Evolutionary conservation across 2,329 filamentous ascomycete species (phyloP).

Genomic region (Stachybotrys echinatus): DNA sequence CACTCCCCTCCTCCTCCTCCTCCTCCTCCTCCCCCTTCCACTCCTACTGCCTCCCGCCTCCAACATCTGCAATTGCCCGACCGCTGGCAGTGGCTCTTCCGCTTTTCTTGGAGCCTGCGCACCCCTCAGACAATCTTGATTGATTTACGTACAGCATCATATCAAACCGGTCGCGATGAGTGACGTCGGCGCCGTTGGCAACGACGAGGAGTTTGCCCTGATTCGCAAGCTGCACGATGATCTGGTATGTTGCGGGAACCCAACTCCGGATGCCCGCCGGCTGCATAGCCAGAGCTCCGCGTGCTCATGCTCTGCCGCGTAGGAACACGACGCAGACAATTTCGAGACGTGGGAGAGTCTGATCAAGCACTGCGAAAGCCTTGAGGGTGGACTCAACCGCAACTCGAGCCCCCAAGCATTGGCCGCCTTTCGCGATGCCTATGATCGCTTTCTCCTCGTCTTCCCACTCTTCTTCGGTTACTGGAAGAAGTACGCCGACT

Average conservation of each 20-base stretch:
- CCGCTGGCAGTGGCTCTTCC: too few relatives aligned
- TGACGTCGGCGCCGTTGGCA: conserved; percentile 65
- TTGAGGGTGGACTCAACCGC: conserved; percentile 90
- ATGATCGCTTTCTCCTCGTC: conserved; percentile 89
- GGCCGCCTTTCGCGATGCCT: conserved; percentile 77
- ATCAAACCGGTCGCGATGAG: conserved; percentile 50
- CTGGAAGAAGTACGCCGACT: conserved; percentile 99
- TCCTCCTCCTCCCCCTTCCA: neutral
- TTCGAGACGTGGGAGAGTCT: conserved; percentile 96
- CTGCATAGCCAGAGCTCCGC: neutral
- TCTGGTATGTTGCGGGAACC: conserved; percentile 65
- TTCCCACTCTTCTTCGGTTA: conserved; percentile 96
- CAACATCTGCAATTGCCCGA: too few relatives aligned
- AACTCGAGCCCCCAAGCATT: conserved; percentile 96
- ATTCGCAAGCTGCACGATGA: conserved; percentile 73
- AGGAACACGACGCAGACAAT: conserved; percentile 73
- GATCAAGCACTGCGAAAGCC: conserved; percentile 71
- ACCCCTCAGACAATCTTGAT: neutral
- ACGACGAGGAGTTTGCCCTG: conserved; percentile 77
- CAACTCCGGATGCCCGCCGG: too few relatives aligned
- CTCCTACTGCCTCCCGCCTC: neutral
- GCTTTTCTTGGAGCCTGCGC: too few relatives aligned
- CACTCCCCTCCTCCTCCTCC: neutral
- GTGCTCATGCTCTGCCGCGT: conserved; percentile 5
- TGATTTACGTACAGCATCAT: neutral